Conservation (phyloP, 2,329 filamentous ascomycete genomes). For the Sclerotinia subarctica region DNA sequence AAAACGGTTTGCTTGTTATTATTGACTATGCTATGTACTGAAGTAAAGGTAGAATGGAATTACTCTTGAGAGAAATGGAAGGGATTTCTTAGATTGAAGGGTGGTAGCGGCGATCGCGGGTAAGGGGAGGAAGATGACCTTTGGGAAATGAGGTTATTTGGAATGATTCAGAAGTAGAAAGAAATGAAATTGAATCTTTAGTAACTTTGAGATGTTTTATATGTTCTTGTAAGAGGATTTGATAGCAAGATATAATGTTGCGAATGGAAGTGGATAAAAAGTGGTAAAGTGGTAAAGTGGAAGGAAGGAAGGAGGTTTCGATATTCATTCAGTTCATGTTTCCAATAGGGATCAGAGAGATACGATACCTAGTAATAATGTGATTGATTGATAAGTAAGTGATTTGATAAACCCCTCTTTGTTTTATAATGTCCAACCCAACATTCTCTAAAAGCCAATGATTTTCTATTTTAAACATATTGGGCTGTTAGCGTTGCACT, state of each 20-base stretch:
- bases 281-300: not conserved
- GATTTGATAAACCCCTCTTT: slow-evolving; percentile 12
- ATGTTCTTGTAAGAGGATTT: not conserved
- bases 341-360: not conserved
- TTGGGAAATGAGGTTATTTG: slow-evolving; percentile 22
- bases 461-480: slow-evolving; percentile 23
- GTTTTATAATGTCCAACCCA: not conserved
- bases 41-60: slow-evolving; percentile 31
- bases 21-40: slow-evolving; percentile 51
- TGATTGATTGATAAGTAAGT: not conserved
- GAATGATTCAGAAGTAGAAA: slow-evolving; percentile 11
- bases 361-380: no score
- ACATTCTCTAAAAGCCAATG: not conserved
- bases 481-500: slow-evolving; percentile 29
- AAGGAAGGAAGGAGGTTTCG: not conserved
- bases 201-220: not conserved
- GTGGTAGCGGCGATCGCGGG: slow-evolving; percentile 16
- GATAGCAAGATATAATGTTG: not conserved
- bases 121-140: slow-evolving; percentile 20
- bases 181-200: not conserved
- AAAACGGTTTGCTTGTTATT: slow-evolving; percentile 41
- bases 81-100: slow-evolving; percentile 19
- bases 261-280: not conserved
- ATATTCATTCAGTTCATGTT: no score
- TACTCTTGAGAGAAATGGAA: slow-evolving; percentile 30